phyloP scores from a whole-genome alignment of 108 stramenopile species.

The Fistulifera pelliculosa region DNA sequence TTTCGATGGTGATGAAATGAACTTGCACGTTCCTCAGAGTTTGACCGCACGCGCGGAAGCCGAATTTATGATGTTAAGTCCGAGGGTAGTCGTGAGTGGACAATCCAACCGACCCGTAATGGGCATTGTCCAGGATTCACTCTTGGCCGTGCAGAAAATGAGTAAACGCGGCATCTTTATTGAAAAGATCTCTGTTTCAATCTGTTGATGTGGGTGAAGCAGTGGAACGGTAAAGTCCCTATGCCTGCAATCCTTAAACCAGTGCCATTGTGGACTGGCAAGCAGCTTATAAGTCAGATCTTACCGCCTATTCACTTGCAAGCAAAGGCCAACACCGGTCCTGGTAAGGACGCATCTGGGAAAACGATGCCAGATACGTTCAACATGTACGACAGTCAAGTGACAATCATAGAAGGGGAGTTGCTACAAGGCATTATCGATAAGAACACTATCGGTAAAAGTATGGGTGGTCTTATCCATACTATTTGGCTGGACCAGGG shows the following conservation, averaged over 20 bases:
- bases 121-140: conserved; percentile 98
- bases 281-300: conserved; percentile 89
- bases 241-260: conserved; percentile 95
- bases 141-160: conserved; percentile 92
- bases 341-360: conserved; percentile 49
- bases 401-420: conserved; percentile 90
- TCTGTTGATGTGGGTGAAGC: conserved; percentile 91
- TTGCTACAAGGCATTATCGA: conserved; percentile 93
- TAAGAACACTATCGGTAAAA: conserved; percentile 93
- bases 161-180: conserved; percentile 94
- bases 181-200: conserved; percentile 92
- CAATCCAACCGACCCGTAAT: conserved; percentile 99
- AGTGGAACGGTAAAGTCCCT: conserved; percentile 92
- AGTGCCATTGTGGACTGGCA: conserved; percentile 96
- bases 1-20: conserved; percentile 99
- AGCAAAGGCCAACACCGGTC: conserved; percentile 77
- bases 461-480: conserved; percentile 96
- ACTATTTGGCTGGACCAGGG: conserved; percentile 94
- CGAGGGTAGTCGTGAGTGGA: conserved; percentile 92
- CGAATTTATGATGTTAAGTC: conserved; percentile 95
- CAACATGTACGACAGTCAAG: conserved; percentile 83
- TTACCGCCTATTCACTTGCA: conserved; percentile 91
- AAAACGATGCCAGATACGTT: conserved; percentile 68
- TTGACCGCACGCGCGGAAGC: conserved; percentile 94
- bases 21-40: conserved; percentile 96